Conservation (phyloP, 108 stramenopile genomes). For the Fistulifera solaris region DNA sequence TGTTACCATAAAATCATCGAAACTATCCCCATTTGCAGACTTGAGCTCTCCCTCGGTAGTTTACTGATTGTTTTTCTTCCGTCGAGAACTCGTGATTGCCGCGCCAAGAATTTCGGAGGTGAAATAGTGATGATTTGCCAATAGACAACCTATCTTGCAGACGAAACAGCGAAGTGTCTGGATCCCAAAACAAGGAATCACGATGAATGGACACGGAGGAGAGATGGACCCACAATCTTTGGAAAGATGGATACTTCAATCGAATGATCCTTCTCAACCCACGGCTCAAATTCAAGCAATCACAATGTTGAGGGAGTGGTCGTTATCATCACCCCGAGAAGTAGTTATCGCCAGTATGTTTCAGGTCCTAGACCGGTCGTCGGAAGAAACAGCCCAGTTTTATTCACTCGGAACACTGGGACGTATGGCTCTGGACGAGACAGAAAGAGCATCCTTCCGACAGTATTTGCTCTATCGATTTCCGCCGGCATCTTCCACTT, state of each 20-base stretch:
- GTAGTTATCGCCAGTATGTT: not conserved
- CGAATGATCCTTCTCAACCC: not conserved
- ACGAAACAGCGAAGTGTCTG: too few species aligned
- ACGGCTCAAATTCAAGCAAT: not conserved
- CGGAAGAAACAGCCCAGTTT: conserved; percentile 10
- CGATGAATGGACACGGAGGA: too few species aligned
- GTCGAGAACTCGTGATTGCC: too few species aligned
- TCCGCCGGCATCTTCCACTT: conserved; percentile 15
- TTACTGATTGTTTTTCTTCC: too few species aligned
- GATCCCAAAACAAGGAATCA: too few species aligned
- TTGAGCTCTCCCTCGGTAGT: too few species aligned
- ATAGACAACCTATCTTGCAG: too few species aligned
- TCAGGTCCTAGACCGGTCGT: not conserved
- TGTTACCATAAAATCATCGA: too few species aligned
- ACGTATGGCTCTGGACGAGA: conserved; percentile 6
- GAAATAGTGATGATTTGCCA: too few species aligned
- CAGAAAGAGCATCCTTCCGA: conserved; percentile 16
- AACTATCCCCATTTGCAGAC: too few species aligned
- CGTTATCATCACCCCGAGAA: not conserved
- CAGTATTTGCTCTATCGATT: conserved; percentile 10
- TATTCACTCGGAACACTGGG: conserved; percentile 29
- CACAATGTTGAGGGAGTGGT: not conserved
- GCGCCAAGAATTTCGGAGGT: too few species aligned
- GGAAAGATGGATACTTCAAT: not conserved
- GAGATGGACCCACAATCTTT: not conserved